phyloP scores from a whole-genome alignment of 441 rosid species.

The Populus hybrid region DNA sequence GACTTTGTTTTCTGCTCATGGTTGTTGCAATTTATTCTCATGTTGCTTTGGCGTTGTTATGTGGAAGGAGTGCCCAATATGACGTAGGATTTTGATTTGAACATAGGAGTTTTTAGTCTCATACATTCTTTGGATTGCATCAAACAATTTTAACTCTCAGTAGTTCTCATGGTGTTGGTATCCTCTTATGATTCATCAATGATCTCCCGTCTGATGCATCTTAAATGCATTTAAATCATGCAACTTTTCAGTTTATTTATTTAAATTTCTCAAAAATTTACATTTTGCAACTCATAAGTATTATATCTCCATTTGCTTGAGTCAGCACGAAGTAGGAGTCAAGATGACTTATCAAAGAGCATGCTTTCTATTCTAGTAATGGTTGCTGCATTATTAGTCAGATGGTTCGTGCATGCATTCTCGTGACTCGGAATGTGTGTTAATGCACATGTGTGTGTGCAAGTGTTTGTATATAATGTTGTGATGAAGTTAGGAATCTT shows the following conservation, averaged over 20 bases:
- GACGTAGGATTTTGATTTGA: constrained; percentile 1
- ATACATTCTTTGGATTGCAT: not conserved
- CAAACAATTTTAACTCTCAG: not conserved
- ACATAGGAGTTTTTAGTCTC: not conserved
- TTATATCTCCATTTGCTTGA: not conserved
- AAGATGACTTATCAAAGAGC: not conserved
- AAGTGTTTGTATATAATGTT: too few relatives aligned
- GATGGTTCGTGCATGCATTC: too few relatives aligned
- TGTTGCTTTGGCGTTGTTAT: not conserved
- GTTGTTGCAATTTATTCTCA: too few relatives aligned
- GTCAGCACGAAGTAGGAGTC: not conserved
- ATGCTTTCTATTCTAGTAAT: not conserved
- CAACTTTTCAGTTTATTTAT: not conserved
- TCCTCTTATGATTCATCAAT: not conserved
- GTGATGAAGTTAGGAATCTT: too few relatives aligned
- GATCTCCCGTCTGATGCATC: not conserved
- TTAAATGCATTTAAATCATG: not conserved
- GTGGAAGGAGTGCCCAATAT: not conserved
- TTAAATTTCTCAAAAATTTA: not conserved
- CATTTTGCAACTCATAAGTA: not conserved
- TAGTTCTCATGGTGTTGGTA: not conserved
- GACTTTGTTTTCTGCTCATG: not conserved
- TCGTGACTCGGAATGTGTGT: too few relatives aligned
- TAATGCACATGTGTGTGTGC: too few relatives aligned
- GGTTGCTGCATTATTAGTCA: not conserved